Evolutionary conservation across 768 basidiomycete species (phyloP).

Genomic region (Multifurca ochricompacta): DNA sequence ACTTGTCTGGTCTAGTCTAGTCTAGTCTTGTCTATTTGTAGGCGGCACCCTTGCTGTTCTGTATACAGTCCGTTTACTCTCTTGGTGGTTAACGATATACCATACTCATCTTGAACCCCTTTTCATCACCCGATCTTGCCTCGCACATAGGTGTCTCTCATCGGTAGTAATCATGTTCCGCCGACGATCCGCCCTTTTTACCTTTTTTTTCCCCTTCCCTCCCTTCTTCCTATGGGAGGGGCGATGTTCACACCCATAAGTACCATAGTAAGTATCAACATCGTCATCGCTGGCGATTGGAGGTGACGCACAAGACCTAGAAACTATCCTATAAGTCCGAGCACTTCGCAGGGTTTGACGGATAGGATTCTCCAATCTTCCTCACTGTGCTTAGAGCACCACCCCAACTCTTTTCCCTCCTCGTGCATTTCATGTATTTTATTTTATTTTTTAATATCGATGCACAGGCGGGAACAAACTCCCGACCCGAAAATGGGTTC

Average conservation of each 20-base stretch:
- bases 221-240: too few relatives aligned
- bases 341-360: conserved; percentile 8
- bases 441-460: too few relatives aligned
- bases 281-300: neutral
- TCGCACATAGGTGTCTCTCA: neutral
- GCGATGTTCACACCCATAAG: neutral
- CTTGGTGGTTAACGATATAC: neutral
- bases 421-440: neutral
- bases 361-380: too few relatives aligned
- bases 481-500: neutral
- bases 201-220: neutral
- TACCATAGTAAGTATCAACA: too few relatives aligned
- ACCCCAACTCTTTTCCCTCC: too few relatives aligned
- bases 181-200: neutral
- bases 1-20: too few relatives aligned
- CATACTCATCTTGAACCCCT: too few relatives aligned
- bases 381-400: too few relatives aligned
- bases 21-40: too few relatives aligned
- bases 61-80: too few relatives aligned
- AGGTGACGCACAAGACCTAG: neutral
- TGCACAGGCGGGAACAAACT: conserved; percentile 2
- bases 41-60: too few relatives aligned
- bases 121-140: too few relatives aligned
- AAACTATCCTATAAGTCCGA: neutral
- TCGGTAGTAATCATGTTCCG: neutral